phyloP scores from a whole-genome alignment of 148 eudicot genomes.

The Pouteria glomerata region DNA sequence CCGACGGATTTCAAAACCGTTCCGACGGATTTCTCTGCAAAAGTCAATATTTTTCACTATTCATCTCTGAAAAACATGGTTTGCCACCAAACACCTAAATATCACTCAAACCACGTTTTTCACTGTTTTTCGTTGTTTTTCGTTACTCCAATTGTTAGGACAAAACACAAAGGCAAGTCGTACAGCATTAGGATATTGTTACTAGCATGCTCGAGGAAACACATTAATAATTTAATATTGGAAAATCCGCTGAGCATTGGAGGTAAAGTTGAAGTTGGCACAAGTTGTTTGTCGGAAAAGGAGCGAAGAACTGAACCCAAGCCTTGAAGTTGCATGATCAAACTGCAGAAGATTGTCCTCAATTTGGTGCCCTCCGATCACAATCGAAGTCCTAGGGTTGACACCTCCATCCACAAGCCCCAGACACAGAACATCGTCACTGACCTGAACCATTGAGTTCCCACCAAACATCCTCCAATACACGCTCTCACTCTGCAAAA shows the following conservation, averaged over 20 bases:
- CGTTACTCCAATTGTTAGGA: too few relatives aligned
- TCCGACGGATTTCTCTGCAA: too few relatives aligned
- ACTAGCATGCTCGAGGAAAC: too few relatives aligned
- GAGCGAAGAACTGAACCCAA: constrained; percentile 43
- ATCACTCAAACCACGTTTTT: too few relatives aligned
- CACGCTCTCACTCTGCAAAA: constrained; percentile 27
- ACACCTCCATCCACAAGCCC: constrained; percentile 52
- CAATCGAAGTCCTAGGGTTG: constrained; percentile 20
- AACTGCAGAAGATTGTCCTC: constrained; percentile 47
- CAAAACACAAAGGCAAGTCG: too few relatives aligned
- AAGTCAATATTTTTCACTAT: too few relatives aligned
- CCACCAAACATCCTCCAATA: constrained; percentile 39
- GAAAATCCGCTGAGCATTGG: constrained; percentile 12
- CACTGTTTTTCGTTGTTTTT: too few relatives aligned
- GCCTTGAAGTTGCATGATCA: constrained; percentile 24
- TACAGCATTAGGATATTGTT: too few relatives aligned
- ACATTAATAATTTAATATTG: too few relatives aligned
- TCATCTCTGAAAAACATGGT: too few relatives aligned
- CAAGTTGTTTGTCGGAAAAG: constrained; percentile 27
- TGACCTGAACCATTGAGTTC: constrained; percentile 45
- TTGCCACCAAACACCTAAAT: too few relatives aligned
- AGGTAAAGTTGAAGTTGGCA: constrained; percentile 37
- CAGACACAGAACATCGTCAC: constrained; percentile 21
- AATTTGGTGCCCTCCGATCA: constrained; percentile 45
- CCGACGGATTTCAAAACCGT: too few relatives aligned